These are phyloP conservation scores for Marsdenia floribunda DNA, from an alignment of 257 asterid species.

Conservation along the genomic window DNA sequence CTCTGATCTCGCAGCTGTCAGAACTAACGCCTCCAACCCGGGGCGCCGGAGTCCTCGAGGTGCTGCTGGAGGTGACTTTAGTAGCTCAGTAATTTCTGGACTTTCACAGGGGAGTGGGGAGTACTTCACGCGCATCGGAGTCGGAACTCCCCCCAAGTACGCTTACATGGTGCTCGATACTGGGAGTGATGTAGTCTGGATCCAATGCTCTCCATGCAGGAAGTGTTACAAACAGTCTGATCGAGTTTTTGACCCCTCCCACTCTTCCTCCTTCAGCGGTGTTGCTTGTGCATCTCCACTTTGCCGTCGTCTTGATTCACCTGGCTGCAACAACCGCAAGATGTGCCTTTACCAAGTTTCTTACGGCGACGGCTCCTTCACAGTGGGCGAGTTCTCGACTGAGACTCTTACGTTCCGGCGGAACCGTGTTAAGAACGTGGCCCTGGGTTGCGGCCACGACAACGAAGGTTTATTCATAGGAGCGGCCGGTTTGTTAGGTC, in stretches of 20 bases:
- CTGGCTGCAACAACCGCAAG: slow-evolving; percentile 53
- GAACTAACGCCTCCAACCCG: slow-evolving; percentile 10
- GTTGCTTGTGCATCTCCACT: slow-evolving; percentile 56
- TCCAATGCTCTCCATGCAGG: slow-evolving; percentile 81
- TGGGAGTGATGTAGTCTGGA: slow-evolving; percentile 86
- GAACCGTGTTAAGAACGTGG: slow-evolving; percentile 36
- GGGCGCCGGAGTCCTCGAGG: slow-evolving; percentile 6
- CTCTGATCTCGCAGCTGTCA: slow-evolving; percentile 17
- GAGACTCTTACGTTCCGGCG: slow-evolving; percentile 78
- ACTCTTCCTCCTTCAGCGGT: slow-evolving; percentile 41
- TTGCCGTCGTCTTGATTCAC: slow-evolving; percentile 60
- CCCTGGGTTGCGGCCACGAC: slow-evolving; percentile 86
- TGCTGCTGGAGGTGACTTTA: slow-evolving; percentile 34
- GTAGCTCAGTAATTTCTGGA: slow-evolving; percentile 68
- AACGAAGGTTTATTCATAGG: slow-evolving; percentile 83
- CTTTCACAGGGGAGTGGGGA: slow-evolving; percentile 85
- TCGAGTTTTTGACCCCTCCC: slow-evolving; percentile 65
- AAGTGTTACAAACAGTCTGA: slow-evolving; percentile 77
- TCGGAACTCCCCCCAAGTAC: slow-evolving; percentile 67
- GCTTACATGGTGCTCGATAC: slow-evolving; percentile 82
- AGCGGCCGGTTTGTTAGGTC: slow-evolving; percentile 81
- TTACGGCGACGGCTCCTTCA: slow-evolving; percentile 85
- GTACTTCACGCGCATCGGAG: slow-evolving; percentile 91
- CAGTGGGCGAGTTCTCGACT: slow-evolving; percentile 77
- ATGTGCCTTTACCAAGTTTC: slow-evolving; percentile 77